Evolutionary conservation across 2,329 filamentous ascomycete species (phyloP).

Genomic region (Paracoccidioides brasiliensis): DNA sequence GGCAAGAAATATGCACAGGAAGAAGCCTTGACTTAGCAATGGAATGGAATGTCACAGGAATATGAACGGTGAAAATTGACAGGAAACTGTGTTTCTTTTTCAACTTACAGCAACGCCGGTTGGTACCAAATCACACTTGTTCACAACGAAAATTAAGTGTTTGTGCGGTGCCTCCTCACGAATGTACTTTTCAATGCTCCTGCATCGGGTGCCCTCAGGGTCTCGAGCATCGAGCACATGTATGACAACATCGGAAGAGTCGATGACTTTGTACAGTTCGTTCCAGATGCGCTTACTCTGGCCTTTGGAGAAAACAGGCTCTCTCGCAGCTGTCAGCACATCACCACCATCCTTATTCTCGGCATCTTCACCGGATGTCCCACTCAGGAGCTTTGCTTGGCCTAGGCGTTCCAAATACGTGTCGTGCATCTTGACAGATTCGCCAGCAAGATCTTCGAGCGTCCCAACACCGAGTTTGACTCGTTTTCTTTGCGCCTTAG

Average conservation of each 20-base stretch:
- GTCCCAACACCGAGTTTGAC: constrained; percentile 77
- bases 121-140: constrained; percentile 87
- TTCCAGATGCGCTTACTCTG: constrained; percentile 97
- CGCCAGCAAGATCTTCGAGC: constrained; percentile 68
- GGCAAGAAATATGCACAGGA: constrained; percentile 29
- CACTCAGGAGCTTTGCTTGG: constrained; percentile 63
- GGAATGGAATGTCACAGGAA: constrained; percentile 21
- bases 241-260: constrained; percentile 91
- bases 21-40: constrained; percentile 83
- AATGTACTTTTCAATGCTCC: constrained; percentile 85
- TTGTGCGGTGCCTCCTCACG: constrained; percentile 90
- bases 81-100: constrained; percentile 9
- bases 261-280: constrained; percentile 88
- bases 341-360: constrained; percentile 38
- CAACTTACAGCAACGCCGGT: constrained; percentile 86
- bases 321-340: constrained; percentile 50
- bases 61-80: constrained; percentile 14
- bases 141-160: constrained; percentile 78
- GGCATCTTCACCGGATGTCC: constrained; percentile 46
- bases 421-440: constrained; percentile 68
- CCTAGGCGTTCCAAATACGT: constrained; percentile 69
- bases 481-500: constrained; percentile 83
- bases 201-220: constrained; percentile 78
- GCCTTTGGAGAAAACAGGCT: constrained; percentile 86
- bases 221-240: constrained; percentile 86